phyloP scores from a whole-genome alignment of 768 basidiomycete species.

The Boletus pseudopeckii region DNA sequence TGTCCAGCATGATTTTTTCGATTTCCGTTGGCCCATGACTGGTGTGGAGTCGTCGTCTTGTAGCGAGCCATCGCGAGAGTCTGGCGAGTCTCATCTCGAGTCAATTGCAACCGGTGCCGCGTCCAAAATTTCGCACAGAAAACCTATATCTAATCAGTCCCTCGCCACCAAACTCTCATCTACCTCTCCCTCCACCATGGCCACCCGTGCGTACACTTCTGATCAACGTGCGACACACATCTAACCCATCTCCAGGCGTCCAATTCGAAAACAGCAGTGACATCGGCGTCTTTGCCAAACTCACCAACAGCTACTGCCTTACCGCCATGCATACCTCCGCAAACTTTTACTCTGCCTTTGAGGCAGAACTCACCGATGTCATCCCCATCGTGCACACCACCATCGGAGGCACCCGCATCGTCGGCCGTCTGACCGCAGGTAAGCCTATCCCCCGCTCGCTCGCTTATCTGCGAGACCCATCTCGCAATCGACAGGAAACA shows the following conservation, averaged over 20 bases:
- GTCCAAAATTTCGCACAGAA: too few relatives aligned
- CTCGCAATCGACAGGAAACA: constrained; percentile 60
- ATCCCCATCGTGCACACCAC: constrained; percentile 95
- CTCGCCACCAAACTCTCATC: background rate
- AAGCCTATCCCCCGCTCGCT: background rate
- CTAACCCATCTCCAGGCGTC: constrained; percentile 50
- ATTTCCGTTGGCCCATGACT: constrained; percentile 37
- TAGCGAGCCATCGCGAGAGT: constrained; percentile 1
- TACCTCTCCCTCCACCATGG: constrained; percentile 41
- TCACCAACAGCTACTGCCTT: constrained; percentile 98
- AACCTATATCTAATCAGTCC: background rate
- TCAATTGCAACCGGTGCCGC: constrained; percentile 4
- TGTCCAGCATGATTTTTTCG: constrained; percentile 66
- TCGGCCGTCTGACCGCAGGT: constrained; percentile 93
- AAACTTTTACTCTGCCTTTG: constrained; percentile 98
- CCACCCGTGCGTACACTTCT: constrained; percentile 52
- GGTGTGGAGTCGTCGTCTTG: constrained; percentile 2
- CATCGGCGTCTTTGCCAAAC: constrained; percentile 94
- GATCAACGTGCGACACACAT: background rate
- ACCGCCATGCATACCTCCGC: constrained; percentile 90
- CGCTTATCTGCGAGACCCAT: background rate
- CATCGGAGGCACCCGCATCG: constrained; percentile 90
- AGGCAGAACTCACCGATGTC: constrained; percentile 89
- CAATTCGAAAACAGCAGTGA: constrained; percentile 95
- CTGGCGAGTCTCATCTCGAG: constrained; percentile 9